phyloP scores from a whole-genome alignment of 1,139 yeast species.

The Hemisphaericaspora xylanilytica region DNA sequence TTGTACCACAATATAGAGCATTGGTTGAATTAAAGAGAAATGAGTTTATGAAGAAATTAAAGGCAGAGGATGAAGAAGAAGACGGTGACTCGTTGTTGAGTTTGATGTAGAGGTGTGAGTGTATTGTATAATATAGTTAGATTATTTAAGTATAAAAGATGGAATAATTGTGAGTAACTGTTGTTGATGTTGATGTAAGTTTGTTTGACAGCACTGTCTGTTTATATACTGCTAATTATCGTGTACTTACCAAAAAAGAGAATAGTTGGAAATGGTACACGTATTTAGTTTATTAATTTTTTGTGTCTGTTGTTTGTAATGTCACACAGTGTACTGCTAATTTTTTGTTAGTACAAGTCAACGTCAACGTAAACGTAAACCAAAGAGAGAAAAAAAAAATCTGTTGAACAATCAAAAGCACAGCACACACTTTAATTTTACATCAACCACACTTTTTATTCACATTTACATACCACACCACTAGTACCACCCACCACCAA shows the following conservation, averaged over 20 bases:
- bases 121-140: background rate
- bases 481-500: slow-evolving; percentile 15
- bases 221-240: too few species aligned
- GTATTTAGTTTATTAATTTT: too few species aligned
- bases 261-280: too few species aligned
- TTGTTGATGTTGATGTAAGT: too few species aligned
- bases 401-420: background rate
- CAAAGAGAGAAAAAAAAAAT: background rate
- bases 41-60: slow-evolving; percentile 27
- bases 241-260: background rate
- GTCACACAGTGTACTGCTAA: too few species aligned
- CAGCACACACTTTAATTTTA: background rate
- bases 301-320: too few species aligned
- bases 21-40: slow-evolving; percentile 27
- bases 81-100: slow-evolving; percentile 37
- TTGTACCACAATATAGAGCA: slow-evolving; percentile 23
- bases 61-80: slow-evolving; percentile 28
- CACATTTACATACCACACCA: too few species aligned
- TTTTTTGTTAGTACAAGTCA: too few species aligned
- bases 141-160: background rate
- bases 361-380: too few species aligned
- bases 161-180: background rate
- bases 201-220: too few species aligned
- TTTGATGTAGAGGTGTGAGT: slow-evolving; percentile 19
- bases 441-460: too few species aligned